A percentile compares a stretch with the other conserved stretches of the same genome.
Conservation (phyloP, 2,329 filamentous ascomycete genomes). For the Diaporthe citrichinensis region DNA sequence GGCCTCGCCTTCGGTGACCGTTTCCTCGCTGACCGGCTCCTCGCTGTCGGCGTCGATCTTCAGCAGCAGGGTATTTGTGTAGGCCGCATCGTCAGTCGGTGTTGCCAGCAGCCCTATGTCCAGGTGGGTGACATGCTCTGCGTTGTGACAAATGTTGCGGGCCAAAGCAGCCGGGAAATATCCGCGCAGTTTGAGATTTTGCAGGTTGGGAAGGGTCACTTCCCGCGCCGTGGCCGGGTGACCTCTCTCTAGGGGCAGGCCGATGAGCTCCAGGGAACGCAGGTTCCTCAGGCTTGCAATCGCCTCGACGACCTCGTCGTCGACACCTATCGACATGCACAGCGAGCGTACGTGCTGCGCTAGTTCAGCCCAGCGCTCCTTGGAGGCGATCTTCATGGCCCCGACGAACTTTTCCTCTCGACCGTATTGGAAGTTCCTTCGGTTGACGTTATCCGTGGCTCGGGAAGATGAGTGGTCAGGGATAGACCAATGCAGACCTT, state of each 20-base stretch:
- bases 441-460: background rate
- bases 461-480: background rate
- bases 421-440: background rate
- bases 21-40: background rate
- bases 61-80: background rate
- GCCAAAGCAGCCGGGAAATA: background rate
- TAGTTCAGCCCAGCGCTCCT: slow-evolving; percentile 6
- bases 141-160: background rate
- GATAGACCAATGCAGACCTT: background rate
- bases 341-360: background rate
- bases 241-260: background rate
- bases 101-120: background rate
- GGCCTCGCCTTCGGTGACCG: background rate
- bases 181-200: slow-evolving; percentile 6
- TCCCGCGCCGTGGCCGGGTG: background rate
- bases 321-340: slow-evolving; percentile 5
- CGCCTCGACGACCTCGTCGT: background rate
- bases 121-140: background rate
- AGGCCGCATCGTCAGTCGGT: slow-evolving; percentile 2
- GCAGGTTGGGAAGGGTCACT: background rate
- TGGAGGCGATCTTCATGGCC: background rate
- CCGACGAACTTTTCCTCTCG: slow-evolving; percentile 12
- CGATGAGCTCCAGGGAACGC: slow-evolving; percentile 1
- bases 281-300: background rate
- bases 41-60: background rate